Conservation (phyloP, 257 asterid species). For the Nicotiana noctiflora region DNA sequence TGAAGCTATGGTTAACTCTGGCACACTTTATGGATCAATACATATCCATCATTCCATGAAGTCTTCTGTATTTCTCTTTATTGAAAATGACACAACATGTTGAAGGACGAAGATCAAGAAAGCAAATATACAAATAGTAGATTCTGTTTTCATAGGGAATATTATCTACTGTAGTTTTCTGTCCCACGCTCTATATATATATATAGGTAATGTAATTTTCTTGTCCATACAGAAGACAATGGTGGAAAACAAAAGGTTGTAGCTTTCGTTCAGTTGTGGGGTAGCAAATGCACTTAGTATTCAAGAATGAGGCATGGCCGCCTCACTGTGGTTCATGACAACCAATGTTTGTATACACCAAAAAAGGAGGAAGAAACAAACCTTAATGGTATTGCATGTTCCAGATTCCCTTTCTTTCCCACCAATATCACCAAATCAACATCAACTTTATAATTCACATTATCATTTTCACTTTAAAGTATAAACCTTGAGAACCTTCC, state of each 20-base stretch:
- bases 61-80: not conserved
- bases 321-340: slow-evolving; percentile 31
- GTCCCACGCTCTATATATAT: not conserved
- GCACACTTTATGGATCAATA: not conserved
- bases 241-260: slow-evolving; percentile 10
- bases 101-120: not conserved
- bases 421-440: slow-evolving; percentile 1
- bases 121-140: not conserved
- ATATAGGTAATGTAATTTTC: not conserved
- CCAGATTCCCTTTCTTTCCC: slow-evolving; percentile 22
- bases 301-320: slow-evolving; percentile 10
- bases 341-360: slow-evolving; percentile 13
- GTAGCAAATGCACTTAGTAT: not conserved
- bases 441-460: not conserved
- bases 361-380: slow-evolving; percentile 10
- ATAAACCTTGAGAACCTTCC: slow-evolving; percentile 21
- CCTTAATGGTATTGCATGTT: slow-evolving; percentile 38
- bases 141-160: not conserved
- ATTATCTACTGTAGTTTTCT: not conserved
- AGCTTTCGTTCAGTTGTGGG: slow-evolving; percentile 4
- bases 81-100: not conserved
- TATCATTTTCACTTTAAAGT: not conserved
- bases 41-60: not conserved
- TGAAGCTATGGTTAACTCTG: not conserved
- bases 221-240: slow-evolving; percentile 8